Evolutionary conservation across 2,329 filamentous ascomycete species (phyloP), one percentile per base, ranked within the genome.

Genomic region (Epichloe brachyelytri): DNA sequence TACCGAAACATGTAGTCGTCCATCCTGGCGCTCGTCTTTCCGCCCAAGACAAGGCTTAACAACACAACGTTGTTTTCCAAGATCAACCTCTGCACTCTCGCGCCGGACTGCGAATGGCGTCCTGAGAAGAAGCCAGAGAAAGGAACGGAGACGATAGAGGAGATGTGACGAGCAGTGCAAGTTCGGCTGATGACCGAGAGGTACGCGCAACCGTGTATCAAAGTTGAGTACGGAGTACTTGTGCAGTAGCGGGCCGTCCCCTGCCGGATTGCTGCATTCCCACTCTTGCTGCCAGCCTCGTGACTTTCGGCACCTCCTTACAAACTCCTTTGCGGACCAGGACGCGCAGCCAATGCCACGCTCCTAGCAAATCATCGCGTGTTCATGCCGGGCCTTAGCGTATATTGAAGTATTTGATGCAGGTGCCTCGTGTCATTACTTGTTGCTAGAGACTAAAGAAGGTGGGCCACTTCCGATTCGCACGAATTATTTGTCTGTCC

Each of bases 1-100:
- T 63, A 57, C 54, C 68, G 65, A 57, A 80, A 80, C 64, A 80
- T 71, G 60, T 78, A 80, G 57, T 80, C 74, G 61, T 81, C 78
- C 78, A 81, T 80, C 26, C 53, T 61, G 51, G 46, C 37, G 12
- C 14, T 39, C 17, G 38, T 5, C 17, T 22, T 37, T 17, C 14
- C 45, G n/a, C 30, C 40, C 40, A 22, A 43, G 40, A 43, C 14
- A n/a, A 20, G 17, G n/a, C 39, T 43, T 43, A 14, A 43, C 39
- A 20, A 30, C 26, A 30, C 26, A 10, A 30, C 1, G 26, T 30
- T 30, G 26, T 30, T 30, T 30, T 10, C 26, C 8, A 30, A 30
- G 26, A 30, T 30, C 26, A 30, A 30, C 3, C 26, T 30, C 26
- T 30, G 26, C 26, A 30, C 26, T 10, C 8, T 30, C 26, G 26